Percentiles rank a stretch among this genome's conserved stretches.
Evolutionary conservation across 1,284 basidiomycete genomes (phyloP).

Genomic region (Cystobasidium pallidum): DNA sequence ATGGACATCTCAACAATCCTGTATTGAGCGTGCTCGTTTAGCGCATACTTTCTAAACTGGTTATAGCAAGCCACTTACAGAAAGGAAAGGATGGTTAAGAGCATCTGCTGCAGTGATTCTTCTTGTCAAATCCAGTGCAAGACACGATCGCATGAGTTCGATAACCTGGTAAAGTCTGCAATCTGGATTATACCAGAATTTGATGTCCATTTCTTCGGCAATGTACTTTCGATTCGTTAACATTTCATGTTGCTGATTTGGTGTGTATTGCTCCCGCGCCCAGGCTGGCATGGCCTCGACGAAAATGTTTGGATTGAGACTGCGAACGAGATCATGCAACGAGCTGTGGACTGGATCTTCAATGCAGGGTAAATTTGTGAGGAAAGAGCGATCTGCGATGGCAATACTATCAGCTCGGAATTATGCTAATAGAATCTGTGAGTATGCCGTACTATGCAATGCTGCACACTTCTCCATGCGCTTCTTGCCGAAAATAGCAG

Average conservation of each 20-base stretch:
- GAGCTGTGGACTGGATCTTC: constrained; percentile 65
- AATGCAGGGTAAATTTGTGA: constrained; percentile 79
- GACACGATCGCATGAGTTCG: constrained; percentile 70
- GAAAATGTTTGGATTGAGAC: constrained; percentile 73
- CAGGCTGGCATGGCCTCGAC: constrained; percentile 53
- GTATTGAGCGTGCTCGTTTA: background rate
- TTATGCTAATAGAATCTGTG: background rate
- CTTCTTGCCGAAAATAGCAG: constrained; percentile 78
- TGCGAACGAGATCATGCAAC: constrained; percentile 73
- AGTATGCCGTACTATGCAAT: constrained; percentile 74
- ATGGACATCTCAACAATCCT: background rate
- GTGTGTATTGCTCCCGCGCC: constrained; percentile 50
- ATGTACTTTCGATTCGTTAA: constrained; percentile 13
- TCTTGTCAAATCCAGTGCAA: constrained; percentile 66
- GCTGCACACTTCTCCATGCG: constrained; percentile 84
- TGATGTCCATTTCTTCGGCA: constrained; percentile 36
- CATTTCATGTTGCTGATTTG: constrained; percentile 47
- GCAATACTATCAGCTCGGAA: too few relatives aligned
- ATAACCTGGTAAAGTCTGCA: constrained; percentile 66
- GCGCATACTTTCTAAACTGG: background rate
- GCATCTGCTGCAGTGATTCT: constrained; percentile 42
- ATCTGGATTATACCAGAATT: constrained; percentile 61
- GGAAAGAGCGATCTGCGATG: constrained; percentile 74
- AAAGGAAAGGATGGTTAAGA: constrained; percentile 42
- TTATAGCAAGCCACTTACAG: constrained; percentile 1